Percentiles rank a stretch among this genome's conserved stretches.
Conservation (phyloP, 148 eudicot genomes). For the Mesembryanthemum crystallinum region DNA sequence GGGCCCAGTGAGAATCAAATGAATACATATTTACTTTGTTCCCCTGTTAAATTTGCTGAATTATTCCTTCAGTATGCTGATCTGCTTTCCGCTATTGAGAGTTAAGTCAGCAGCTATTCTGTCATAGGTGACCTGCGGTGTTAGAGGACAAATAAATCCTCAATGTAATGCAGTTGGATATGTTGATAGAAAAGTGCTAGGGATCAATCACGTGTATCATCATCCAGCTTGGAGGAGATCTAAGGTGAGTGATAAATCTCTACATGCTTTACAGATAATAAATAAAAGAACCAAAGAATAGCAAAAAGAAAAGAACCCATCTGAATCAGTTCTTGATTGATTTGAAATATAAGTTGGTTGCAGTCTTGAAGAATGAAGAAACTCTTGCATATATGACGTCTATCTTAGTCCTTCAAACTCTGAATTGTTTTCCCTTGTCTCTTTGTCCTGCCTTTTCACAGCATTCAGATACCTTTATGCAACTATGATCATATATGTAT, state of each 20-base stretch:
- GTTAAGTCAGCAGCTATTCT: neutral
- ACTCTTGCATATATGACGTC: neutral
- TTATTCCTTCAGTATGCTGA: neutral
- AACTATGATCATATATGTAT: too few relatives aligned
- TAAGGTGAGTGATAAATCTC: slow-evolving; percentile 40
- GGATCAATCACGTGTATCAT: slow-evolving; percentile 74
- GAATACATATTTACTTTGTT: neutral
- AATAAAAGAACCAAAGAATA: neutral
- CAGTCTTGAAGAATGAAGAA: too few relatives aligned
- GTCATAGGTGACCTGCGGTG: slow-evolving; percentile 62
- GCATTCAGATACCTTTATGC: neutral
- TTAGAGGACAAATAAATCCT: slow-evolving; percentile 70
- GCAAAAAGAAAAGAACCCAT: neutral
- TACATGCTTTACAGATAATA: neutral
- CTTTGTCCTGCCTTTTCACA: too few relatives aligned
- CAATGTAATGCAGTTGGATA: slow-evolving; percentile 92
- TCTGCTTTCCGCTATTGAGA: neutral
- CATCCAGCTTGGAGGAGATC: slow-evolving; percentile 93
- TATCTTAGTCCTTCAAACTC: neutral
- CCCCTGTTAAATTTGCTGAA: neutral
- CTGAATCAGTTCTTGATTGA: neutral
- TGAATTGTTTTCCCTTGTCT: neutral
- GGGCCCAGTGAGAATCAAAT: neutral
- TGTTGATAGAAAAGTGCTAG: slow-evolving; percentile 69
- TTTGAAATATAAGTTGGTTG: neutral